A percentile compares a stretch with the other conserved stretches of the same genome.
phyloP scores from a whole-genome alignment of 2,329 filamentous ascomycete species.

The Daldinia sp. region DNA sequence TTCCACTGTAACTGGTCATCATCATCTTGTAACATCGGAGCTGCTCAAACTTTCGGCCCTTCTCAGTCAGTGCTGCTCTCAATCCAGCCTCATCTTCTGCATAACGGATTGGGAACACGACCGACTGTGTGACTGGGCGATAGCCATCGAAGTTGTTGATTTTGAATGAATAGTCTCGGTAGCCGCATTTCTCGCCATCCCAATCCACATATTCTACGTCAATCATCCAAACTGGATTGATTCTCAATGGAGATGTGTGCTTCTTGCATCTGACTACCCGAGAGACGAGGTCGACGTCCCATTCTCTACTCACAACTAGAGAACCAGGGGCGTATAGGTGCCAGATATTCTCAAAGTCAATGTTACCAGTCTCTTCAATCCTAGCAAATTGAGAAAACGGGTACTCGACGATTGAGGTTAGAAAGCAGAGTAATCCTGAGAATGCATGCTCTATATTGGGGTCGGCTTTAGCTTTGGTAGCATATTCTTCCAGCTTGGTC shows the following conservation, averaged over 20 bases:
- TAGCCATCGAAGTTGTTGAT: conserved; percentile 49
- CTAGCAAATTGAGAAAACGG: conserved; percentile 46
- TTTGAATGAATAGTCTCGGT: conserved; percentile 38
- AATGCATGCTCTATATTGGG: conserved; percentile 33
- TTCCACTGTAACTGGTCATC: conserved; percentile 46
- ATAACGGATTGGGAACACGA: conserved; percentile 51
- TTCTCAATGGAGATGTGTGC: no score
- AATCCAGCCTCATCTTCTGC: conserved; percentile 42
- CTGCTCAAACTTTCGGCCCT: conserved; percentile 52
- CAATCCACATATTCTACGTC: conserved; percentile 54
- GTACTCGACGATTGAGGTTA: conserved; percentile 49
- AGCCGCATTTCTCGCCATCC: conserved; percentile 53
- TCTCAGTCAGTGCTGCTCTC: conserved; percentile 46
- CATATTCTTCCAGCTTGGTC: conserved; percentile 46
- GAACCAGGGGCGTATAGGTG: conserved; percentile 54
- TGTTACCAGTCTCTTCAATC: conserved; percentile 49
- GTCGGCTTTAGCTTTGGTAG: conserved; percentile 6
- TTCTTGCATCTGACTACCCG: conserved; percentile 51
- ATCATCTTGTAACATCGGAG: conserved; percentile 54
- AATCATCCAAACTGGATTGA: conserved; percentile 43
- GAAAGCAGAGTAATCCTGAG: conserved; percentile 48
- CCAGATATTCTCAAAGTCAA: conserved; percentile 52
- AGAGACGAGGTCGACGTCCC: conserved; percentile 53
- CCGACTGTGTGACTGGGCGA: conserved; percentile 47
- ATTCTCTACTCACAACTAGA: conserved; percentile 50